Percentiles rank a stretch among this genome's conserved stretches.
Conservation (phyloP, 305 asterid species). For the Fraxinus xanthoxyloides region DNA sequence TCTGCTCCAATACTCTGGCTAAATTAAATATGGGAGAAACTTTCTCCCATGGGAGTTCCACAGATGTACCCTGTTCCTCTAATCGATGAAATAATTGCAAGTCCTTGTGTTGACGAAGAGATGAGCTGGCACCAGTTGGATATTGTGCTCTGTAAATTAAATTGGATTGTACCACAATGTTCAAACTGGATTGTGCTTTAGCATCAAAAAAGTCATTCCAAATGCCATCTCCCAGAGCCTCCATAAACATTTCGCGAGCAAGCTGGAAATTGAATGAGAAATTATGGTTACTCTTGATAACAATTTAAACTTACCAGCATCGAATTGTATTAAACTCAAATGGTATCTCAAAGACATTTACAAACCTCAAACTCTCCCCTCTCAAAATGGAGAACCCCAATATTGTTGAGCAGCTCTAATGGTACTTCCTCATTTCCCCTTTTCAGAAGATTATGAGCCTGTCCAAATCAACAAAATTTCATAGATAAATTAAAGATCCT, state of each 20-base stretch:
- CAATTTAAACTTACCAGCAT: neutral
- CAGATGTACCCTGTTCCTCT: constrained; percentile 66
- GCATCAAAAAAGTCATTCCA: constrained; percentile 63
- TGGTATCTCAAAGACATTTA: constrained; percentile 8
- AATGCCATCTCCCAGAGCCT: constrained; percentile 91
- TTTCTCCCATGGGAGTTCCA: constrained; percentile 85
- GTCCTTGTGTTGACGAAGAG: constrained; percentile 59
- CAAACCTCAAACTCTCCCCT: constrained; percentile 92
- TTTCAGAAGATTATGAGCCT: constrained; percentile 82
- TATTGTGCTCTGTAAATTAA: constrained; percentile 42
- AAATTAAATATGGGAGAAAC: constrained; percentile 80
- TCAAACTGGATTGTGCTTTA: constrained; percentile 39
- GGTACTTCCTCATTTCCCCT: constrained; percentile 75
- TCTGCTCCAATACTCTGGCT: constrained; percentile 83
- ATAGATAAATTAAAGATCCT: neutral
- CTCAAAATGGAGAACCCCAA: constrained; percentile 85
- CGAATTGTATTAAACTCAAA: constrained; percentile 10
- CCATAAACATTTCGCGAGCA: constrained; percentile 72
- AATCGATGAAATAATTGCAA: constrained; percentile 57
- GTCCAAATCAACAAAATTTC: constrained; percentile 25
- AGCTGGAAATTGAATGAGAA: constrained; percentile 47
- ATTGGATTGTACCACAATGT: constrained; percentile 25
- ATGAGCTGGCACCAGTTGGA: constrained; percentile 67
- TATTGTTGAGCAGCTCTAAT: constrained; percentile 76
- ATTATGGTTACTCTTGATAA: constrained; percentile 12